Evolutionary conservation across 1,284 basidiomycete species (phyloP).

Genomic region (Cryptococcus sp.): DNA sequence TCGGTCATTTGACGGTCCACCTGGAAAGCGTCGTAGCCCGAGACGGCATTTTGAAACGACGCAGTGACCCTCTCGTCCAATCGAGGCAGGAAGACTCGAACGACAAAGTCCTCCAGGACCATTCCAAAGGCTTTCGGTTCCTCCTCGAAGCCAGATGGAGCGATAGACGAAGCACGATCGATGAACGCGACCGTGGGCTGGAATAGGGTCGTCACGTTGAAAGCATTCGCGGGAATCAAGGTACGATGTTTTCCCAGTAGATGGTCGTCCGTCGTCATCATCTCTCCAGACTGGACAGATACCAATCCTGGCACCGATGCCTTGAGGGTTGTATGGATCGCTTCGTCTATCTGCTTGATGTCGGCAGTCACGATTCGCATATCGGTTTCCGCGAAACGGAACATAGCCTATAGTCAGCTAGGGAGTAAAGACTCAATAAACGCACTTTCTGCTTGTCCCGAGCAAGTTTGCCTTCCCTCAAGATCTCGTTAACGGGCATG

Average conservation of each 20-base stretch:
- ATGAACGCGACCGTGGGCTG: constrained; percentile 87
- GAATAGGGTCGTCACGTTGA: constrained; percentile 90
- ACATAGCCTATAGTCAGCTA: constrained; percentile 58
- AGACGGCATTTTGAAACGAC: constrained; percentile 79
- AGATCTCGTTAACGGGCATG: constrained; percentile 87
- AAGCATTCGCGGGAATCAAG: constrained; percentile 84
- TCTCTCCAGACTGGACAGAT: constrained; percentile 44
- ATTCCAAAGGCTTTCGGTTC: constrained; percentile 63
- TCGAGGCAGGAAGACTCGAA: constrained; percentile 88
- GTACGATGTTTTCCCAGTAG: constrained; percentile 72
- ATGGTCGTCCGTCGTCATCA: constrained; percentile 57
- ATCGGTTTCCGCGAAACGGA: constrained; percentile 86
- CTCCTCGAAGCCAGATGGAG: constrained; percentile 65
- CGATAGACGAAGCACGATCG: constrained; percentile 59
- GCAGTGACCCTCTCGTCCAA: constrained; percentile 88
- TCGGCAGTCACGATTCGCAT: constrained; percentile 61
- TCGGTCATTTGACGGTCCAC: constrained; percentile 20
- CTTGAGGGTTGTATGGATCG: constrained; percentile 74
- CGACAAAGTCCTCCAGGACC: constrained; percentile 82
- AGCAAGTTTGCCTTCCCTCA: constrained; percentile 72
- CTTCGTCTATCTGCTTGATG: constrained; percentile 74
- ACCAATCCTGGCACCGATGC: constrained; percentile 93
- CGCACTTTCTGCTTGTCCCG: constrained; percentile 72
- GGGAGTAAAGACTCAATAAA: background rate
- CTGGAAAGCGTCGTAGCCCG: constrained; percentile 76